Percentiles rank a stretch among this genome's conserved stretches.
phyloP scores from a whole-genome alignment of 495 filamentous ascomycete genomes.

The Cercophora newfieldiana region DNA sequence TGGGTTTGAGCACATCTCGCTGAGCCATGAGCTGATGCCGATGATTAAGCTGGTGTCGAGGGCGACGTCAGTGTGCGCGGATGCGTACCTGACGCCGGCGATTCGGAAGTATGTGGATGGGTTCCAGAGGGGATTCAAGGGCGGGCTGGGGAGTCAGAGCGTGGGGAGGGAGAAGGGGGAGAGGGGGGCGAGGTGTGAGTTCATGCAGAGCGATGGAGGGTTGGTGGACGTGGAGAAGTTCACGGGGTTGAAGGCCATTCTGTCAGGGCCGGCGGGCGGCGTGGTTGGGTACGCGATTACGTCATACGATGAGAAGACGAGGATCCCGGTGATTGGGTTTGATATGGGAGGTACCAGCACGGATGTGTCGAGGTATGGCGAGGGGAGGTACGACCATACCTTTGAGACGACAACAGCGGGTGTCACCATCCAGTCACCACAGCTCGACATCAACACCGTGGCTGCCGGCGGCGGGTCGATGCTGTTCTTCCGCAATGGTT shows the following conservation, averaged over 20 bases:
- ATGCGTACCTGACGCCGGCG: constrained; percentile 93
- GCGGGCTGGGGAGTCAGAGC: constrained; percentile 66
- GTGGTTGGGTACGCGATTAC: constrained; percentile 95
- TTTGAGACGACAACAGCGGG: constrained; percentile 97
- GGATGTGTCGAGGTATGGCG: constrained; percentile 88
- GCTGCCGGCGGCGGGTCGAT: constrained; percentile 91
- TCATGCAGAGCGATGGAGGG: constrained; percentile 85
- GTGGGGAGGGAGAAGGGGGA: constrained; percentile 58
- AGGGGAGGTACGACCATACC: constrained; percentile 90
- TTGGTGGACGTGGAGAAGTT: constrained; percentile 75
- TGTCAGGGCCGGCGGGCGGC: constrained; percentile 79
- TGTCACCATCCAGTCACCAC: constrained; percentile 90
- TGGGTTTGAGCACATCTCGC: constrained; percentile 73
- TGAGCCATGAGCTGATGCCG: constrained; percentile 80
- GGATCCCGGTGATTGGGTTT: constrained; percentile 91
- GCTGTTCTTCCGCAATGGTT: constrained; percentile 84
- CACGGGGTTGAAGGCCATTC: constrained; percentile 72
- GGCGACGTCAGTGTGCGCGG: constrained; percentile 89
- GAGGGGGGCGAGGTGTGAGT: constrained; percentile 69
- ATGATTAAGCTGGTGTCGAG: constrained; percentile 91
- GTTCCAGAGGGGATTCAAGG: constrained; percentile 74
- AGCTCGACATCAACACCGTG: constrained; percentile 97
- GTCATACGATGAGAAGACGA: constrained; percentile 82
- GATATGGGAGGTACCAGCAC: constrained; percentile 96
- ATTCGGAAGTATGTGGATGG: constrained; percentile 95